phyloP scores from a whole-genome alignment of 164 flowering plant species.

The Warburgia ugandensis region DNA sequence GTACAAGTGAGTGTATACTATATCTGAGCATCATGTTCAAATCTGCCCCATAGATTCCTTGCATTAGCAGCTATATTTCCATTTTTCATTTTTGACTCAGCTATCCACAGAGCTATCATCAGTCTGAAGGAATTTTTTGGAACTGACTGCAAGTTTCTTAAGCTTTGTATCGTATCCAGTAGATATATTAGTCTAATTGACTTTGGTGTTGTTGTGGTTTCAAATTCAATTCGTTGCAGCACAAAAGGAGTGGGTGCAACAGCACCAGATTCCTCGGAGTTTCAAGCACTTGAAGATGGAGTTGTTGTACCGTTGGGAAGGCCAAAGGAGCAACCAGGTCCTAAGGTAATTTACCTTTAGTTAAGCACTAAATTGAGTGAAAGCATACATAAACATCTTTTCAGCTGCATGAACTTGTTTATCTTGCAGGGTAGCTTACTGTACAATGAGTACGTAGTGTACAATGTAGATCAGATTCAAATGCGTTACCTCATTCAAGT shows the following conservation, averaged over 20 bases:
- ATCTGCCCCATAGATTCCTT: too few species aligned
- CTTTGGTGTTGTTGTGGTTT: not conserved
- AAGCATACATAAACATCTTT: too few species aligned
- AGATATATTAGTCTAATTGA: too few species aligned
- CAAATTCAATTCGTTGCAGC: slow-evolving; percentile 38
- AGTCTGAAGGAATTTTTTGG: too few species aligned
- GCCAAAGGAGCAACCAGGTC: slow-evolving; percentile 43
- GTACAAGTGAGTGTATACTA: too few species aligned
- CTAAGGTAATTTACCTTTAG: slow-evolving; percentile 40
- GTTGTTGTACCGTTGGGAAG: slow-evolving; percentile 68
- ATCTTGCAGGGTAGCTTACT: slow-evolving; percentile 51
- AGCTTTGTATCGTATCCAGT: too few species aligned
- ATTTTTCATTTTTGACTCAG: too few species aligned
- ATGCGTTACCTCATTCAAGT: slow-evolving; percentile 86
- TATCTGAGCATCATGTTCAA: too few species aligned
- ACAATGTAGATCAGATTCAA: slow-evolving; percentile 83
- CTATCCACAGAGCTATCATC: too few species aligned
- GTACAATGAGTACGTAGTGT: slow-evolving; percentile 91
- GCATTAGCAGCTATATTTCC: too few species aligned
- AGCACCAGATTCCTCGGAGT: slow-evolving; percentile 62
- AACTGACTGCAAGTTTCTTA: too few species aligned
- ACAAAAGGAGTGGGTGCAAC: slow-evolving; percentile 87
- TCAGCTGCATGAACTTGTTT: not conserved
- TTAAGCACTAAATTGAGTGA: too few species aligned
- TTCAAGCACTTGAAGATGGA: slow-evolving; percentile 55